phyloP scores from a whole-genome alignment of 495 filamentous ascomycete species.

The Aspergillus nanangensis region DNA sequence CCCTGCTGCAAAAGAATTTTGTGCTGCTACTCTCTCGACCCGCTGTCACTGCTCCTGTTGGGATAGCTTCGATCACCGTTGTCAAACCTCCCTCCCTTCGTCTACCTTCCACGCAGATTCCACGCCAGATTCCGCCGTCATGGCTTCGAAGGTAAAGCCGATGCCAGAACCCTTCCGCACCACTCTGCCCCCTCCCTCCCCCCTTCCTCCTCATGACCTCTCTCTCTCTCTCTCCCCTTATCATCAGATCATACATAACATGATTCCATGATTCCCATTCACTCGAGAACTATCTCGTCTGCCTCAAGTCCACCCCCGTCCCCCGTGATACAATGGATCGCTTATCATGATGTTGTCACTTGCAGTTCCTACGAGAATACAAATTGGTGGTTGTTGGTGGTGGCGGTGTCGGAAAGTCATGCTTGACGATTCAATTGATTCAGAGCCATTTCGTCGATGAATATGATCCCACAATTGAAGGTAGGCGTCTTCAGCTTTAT shows the following conservation, averaged over 20 bases:
- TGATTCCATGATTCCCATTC: no score
- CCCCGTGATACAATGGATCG: not conserved
- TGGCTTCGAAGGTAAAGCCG: slow-evolving; percentile 29
- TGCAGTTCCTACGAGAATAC: slow-evolving; percentile 93
- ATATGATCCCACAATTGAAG: slow-evolving; percentile 99
- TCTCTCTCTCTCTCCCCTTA: slow-evolving; percentile 2
- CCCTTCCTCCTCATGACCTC: slow-evolving; percentile 3
- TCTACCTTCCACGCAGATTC: slow-evolving; percentile 6
- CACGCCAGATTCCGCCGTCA: slow-evolving; percentile 14
- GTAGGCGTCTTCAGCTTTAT: slow-evolving; percentile 44
- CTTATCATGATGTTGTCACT: slow-evolving; percentile 4
- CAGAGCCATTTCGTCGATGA: slow-evolving; percentile 99
- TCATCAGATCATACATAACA: no score
- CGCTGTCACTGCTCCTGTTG: slow-evolving; percentile 17
- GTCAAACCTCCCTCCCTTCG: slow-evolving; percentile 6
- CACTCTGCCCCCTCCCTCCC: slow-evolving; percentile 1
- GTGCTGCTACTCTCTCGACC: slow-evolving; percentile 23
- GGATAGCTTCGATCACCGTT: slow-evolving; percentile 23
- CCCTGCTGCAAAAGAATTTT: slow-evolving; percentile 25
- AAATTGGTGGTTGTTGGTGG: slow-evolving; percentile 98
- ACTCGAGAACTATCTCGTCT: not conserved
- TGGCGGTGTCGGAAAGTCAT: slow-evolving; percentile 98
- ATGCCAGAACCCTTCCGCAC: not conserved
- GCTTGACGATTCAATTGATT: slow-evolving; percentile 98
- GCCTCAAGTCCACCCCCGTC: not conserved